A percentile compares a stretch with the other conserved stretches of the same genome.
phyloP scores from a whole-genome alignment of 495 filamentous ascomycete species.

The Glutinoglossum americanum region DNA sequence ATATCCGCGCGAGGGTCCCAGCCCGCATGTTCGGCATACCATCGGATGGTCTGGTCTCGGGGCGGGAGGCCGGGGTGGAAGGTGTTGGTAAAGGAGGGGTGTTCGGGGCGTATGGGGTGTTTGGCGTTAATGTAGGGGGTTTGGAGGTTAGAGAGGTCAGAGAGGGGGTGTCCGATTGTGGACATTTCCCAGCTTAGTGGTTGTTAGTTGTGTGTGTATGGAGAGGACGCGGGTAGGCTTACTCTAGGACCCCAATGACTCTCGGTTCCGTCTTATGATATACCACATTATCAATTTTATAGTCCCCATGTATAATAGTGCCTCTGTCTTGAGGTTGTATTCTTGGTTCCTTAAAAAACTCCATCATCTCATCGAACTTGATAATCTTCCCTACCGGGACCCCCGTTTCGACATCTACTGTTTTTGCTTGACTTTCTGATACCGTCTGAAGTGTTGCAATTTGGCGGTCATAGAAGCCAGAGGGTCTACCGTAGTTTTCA shows the following conservation, averaged over 20 bases:
- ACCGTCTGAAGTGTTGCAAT: slow-evolving; percentile 61
- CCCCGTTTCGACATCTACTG: slow-evolving; percentile 53
- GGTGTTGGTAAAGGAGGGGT: slow-evolving; percentile 3
- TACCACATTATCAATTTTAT: slow-evolving; percentile 94
- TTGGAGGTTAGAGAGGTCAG: slow-evolving; percentile 62
- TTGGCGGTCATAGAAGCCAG: slow-evolving; percentile 74
- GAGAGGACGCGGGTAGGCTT: slow-evolving; percentile 13
- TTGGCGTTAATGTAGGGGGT: slow-evolving; percentile 36
- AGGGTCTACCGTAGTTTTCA: slow-evolving; percentile 46
- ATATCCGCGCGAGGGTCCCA: slow-evolving; percentile 38
- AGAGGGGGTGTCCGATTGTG: slow-evolving; percentile 82
- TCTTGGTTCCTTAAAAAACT: slow-evolving; percentile 46
- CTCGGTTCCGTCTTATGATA: slow-evolving; percentile 74
- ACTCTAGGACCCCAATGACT: slow-evolving; percentile 86
- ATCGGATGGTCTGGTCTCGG: slow-evolving; percentile 42
- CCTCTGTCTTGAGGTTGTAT: slow-evolving; percentile 51
- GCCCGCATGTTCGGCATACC: slow-evolving; percentile 55
- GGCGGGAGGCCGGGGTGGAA: slow-evolving; percentile 46
- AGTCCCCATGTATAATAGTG: slow-evolving; percentile 80
- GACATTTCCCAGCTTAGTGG: slow-evolving; percentile 70
- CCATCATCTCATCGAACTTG: slow-evolving; percentile 56
- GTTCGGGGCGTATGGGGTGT: background rate
- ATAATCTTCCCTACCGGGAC: slow-evolving; percentile 63
- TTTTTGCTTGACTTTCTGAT: slow-evolving; percentile 50
- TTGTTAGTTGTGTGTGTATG: slow-evolving; percentile 5